Evolutionary conservation across 2,329 filamentous ascomycete genomes (phyloP).

Genomic region (Aspergillus thermomutatus): DNA sequence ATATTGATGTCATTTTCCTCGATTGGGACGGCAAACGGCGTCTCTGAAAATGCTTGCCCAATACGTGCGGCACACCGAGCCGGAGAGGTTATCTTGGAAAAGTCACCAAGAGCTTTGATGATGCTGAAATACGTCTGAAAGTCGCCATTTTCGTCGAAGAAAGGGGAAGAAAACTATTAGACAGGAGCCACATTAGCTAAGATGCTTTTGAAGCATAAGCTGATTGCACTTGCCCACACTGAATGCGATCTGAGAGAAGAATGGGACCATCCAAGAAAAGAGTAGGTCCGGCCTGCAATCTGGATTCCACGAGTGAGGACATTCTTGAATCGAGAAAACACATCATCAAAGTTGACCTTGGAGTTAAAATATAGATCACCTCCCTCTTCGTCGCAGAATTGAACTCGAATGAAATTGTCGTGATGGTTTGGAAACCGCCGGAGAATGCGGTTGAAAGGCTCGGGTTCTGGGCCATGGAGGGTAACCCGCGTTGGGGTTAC

Average conservation of each 20-base stretch:
- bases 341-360: constrained; percentile 13
- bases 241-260: constrained; percentile 71
- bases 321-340: constrained; percentile 53
- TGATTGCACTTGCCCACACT: constrained; percentile 50
- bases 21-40: constrained; percentile 59
- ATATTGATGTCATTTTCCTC: constrained; percentile 15
- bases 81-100: constrained; percentile 49
- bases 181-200: not conserved
- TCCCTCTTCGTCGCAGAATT: constrained; percentile 25
- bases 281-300: constrained; percentile 61
- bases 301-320: constrained; percentile 59
- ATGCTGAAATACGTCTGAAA: constrained; percentile 37
- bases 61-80: constrained; percentile 59
- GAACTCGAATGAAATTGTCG: constrained; percentile 23
- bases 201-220: not conserved
- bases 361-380: constrained; percentile 20
- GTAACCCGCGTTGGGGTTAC: constrained; percentile 58
- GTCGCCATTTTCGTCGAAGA: constrained; percentile 31
- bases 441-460: constrained; percentile 30
- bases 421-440: constrained; percentile 22
- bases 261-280: constrained; percentile 75
- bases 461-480: constrained; percentile 56
- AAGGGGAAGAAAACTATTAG: constrained; percentile 45
- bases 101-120: constrained; percentile 49
- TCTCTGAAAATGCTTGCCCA: constrained; percentile 70